Evolutionary conservation across 345 rosid genomes (phyloP), one percentile per base, ranked within the genome.

Genomic region (Xanthoceras sorbifolium): DNA sequence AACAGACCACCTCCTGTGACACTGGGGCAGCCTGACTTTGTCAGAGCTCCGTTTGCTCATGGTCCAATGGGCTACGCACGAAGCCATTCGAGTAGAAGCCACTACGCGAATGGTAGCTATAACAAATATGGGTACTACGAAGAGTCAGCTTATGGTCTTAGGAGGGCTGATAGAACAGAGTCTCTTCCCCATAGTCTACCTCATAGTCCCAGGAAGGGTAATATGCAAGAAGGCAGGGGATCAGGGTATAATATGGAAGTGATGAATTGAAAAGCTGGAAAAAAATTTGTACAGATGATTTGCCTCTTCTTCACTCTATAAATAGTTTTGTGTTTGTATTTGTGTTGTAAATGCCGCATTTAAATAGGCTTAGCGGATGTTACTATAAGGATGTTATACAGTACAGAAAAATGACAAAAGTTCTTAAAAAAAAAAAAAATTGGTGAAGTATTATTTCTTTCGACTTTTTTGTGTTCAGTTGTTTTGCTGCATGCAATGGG

Each of bases 111-210:
- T 60, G 83, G 88, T 34, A 77, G 73, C 17, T 20, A 73, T 71
- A 84, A 26, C 48, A 71, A 68, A 71, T 78, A 61, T 17, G 83
- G 75, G 8, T 75, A 81, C 61, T 73, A 34, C 3, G 90, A 88
- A 4, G 90, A 87, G n/a, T 25, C 71, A 17, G 36, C 9, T 12
- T 72, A 77, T 36, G 76, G 72, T 23, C 70, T 76, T 57, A 62
- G 80, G 55, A 69, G 78, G 74, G n/a, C 57, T 72, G 83, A 79
- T 12, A 82, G 91, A 76, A 80, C 87, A 40, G 87, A 71, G 6
- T 88, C 93, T 67, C 84, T 85, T 70, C 92, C 98, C 0, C 78
- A 76, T 1, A 84, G 88, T 76, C 94, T n/a, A n/a, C n/a, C n/a
- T n/a, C n/a, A n/a, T n/a, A 38, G 42, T 9, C 42, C 93, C 59